These are phyloP conservation scores for Moesziomyces antarcticus DNA, from an alignment of 1,284 basidiomycete genomes.

Conservation along the genomic window DNA sequence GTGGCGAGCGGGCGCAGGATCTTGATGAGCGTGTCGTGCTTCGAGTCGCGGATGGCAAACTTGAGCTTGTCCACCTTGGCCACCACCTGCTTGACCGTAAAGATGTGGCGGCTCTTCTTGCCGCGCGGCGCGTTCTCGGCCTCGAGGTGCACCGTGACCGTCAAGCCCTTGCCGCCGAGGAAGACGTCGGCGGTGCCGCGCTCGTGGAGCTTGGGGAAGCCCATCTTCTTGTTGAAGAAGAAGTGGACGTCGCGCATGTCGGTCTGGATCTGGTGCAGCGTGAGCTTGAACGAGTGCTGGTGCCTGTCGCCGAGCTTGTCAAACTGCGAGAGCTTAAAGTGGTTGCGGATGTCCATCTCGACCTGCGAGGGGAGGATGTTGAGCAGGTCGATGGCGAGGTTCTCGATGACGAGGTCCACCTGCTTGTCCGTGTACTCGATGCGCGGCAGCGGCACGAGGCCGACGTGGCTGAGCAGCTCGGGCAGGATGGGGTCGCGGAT, in stretches of 20 bases:
- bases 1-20: constrained; percentile 71
- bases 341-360: constrained; percentile 83
- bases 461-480: constrained; percentile 75
- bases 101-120: constrained; percentile 71
- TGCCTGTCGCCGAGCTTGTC: constrained; percentile 54
- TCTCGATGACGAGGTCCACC: constrained; percentile 83
- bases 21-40: constrained; percentile 92
- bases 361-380: constrained; percentile 75
- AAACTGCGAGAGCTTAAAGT: constrained; percentile 75
- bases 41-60: constrained; percentile 88
- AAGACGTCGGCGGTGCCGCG: constrained; percentile 91
- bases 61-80: constrained; percentile 86
- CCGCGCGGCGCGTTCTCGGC: constrained; percentile 72
- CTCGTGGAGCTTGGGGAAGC: constrained; percentile 83
- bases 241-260: constrained; percentile 92
- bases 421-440: constrained; percentile 64
- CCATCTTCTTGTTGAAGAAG: constrained; percentile 72
- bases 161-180: constrained; percentile 82
- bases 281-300: constrained; percentile 61
- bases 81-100: constrained; percentile 80
- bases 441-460: constrained; percentile 81
- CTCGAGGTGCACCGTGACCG: constrained; percentile 71
- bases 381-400: constrained; percentile 85
- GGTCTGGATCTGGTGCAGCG: constrained; percentile 83
- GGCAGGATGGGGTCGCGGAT: constrained; percentile 85